Base-by-base conservation (phyloP, 2,329 filamentous ascomycete species). In the Paecilomyces sp. region DNA sequence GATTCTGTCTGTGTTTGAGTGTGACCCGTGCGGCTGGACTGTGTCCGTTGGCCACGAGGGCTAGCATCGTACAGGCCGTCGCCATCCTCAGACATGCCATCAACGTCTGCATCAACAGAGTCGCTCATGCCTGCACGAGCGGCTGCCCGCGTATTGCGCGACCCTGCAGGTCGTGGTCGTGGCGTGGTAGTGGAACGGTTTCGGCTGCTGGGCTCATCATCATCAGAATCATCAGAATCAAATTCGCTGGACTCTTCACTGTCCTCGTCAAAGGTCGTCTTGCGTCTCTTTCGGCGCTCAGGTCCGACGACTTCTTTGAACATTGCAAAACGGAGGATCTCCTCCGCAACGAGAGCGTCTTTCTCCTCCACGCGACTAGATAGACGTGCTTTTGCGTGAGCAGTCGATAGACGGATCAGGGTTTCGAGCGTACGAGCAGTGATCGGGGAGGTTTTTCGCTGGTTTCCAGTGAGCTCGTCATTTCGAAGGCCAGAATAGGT, bases 381-480 rank as follows among this genome's bases (percentile, higher is more conserved):
- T 6, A 99, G 81, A 31, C 94, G 86, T 6, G 92, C 86, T 77
- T 97, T 99, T 62, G 94, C 94, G 68, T 99, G 94, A 1, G 94
- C 94, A 0, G 93, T 97, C 4, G 94, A 90, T 18, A 99, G 83
- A 86, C 94, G 94, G 72, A 99, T 97, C n/a, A 99, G 83, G 0
- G 94, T 99, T 76, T 99, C 94, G 15, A 99, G 82, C 1, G 93
- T 97, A 87, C 94, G 91, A 6, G 96, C 93, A 9, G 94, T 99
- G 81, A 99, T 90, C 3, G 94, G 94, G 51, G 90, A 93, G 0
- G 94, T 99, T 67, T 92, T 88, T 67, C 94, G 87, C 75, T 96
- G 91, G 70, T 96, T 97, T 59, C 92, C 90, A 69, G 95, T 89
- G 78, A 99, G 88, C 72, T 97, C 93, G 68, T 99, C 94, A 72